Base-by-base conservation (phyloP, 2,329 filamentous ascomycete species). In the Neocatenulostroma microsporum region DNA sequence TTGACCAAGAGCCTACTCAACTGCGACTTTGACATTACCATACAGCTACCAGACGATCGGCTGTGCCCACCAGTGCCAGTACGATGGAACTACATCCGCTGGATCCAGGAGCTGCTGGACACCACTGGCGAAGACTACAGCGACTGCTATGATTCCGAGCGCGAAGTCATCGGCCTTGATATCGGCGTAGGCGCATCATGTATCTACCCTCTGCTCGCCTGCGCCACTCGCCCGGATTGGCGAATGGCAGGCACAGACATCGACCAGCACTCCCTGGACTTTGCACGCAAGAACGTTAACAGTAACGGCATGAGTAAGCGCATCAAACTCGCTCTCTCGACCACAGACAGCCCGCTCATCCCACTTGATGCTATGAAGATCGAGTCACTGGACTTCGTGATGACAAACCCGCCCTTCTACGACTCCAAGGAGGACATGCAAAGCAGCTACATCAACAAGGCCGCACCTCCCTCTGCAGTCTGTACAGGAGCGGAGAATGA, bases 371-470 rank as follows among this genome's bases (percentile, higher is more conserved):
- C 68, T 0, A 54, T 79, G 1, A 61, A 58, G 15, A 55, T 74
- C n/a, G 43, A 53, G 8, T 69, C 66, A 3, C 68, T 94, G 28
- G 80, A 89, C 55, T 95, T 96, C 57, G 78, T 76, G 40, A 93
- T 96, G 78, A 89, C 82, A 46, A 98, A 98, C 49, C 91, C 91
- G 0, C 91, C 91, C 0, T 98, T 98, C 63, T 96, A 95, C 65
- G 61, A 69, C n/a, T 87, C 84, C 0, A 64, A 73, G 3, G 62
- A 70, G 4, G 86, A 93, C 34, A 74, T 95, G 61, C 48, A 72
- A 3, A 62, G 67, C 3, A 81, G 80, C 2, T 56, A 63, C 19
- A 43, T 43, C 12, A 81, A 84, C 0, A 94, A 95, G 58, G 62
- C 70, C 3, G 69, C 72, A 0, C 78, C 78, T 14, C 23, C 36